Evolutionary conservation across 306 rosid genomes (phyloP), one percentile per base, ranked within the genome.

Genomic region (Acacia crassicarpa): DNA sequence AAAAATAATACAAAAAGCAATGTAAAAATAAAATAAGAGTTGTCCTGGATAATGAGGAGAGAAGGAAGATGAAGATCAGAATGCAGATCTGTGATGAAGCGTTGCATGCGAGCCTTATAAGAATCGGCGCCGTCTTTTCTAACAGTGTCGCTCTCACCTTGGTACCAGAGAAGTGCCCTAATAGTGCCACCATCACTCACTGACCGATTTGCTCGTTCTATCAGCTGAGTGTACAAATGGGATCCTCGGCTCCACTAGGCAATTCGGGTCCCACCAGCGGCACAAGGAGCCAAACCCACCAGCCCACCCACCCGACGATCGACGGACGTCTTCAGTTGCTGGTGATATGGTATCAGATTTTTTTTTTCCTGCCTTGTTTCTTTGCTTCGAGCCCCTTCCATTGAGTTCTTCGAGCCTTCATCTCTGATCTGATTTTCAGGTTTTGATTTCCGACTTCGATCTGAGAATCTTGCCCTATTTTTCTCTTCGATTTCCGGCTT

Each of bases 221-320:
- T 86, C 65, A 90, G 45, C 46, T 83, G 48, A 14, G 10, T 32
- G 41, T 90, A 92, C 84, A 90, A 66, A 43, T 10, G 66, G 13
- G 88, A 67, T 9, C 91, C 97, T 23, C 81, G 63, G 1, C 76
- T 59, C 97, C 97, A 92, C 82, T 83, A 23, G 0, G 7, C 67
- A 53, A 92, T 87, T 58, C 62, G 80, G 6, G 89, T 92, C 72
- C 92, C 94, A 2, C 97, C 94, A 27, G 86, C 79, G 0, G 94
- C 92, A 19, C 92, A 90, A n/a, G 97, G 97, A 45, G 89, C 92
- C 76, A 92, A 82, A 20, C 97, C 94, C 72, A 85, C 83, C 20
- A 3, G 40, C 2, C 63, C 3, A 0, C 74, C 4, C 2, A 72
- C 27, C 6, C n/a, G n/a, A n/a, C n/a, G n/a, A n/a, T n/a, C n/a